Evolutionary conservation across 768 basidiomycete species (phyloP), one percentile per base, ranked within the genome.

Genomic region (Podaxis sp.): DNA sequence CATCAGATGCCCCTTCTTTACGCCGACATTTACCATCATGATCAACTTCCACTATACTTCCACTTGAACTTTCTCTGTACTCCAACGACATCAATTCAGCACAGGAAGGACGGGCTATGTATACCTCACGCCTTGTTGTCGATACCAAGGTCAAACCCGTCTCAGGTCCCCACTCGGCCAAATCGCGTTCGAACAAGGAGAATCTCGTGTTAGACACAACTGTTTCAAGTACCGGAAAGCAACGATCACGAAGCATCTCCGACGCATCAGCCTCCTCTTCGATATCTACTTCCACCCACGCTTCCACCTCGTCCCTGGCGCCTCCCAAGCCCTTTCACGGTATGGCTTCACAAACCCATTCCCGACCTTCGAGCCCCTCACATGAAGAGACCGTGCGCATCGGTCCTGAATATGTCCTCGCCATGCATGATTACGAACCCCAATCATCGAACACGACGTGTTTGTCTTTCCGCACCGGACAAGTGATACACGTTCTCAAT

Each of bases 401-500:
- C 2, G 75, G 70, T 36, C 74, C 84, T 22, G 92, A 93, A 71
- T 94, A 88, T 73, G 94, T 96, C 4, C 78, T 93, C 24, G 94
- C 96, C 2, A 90, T 96, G 81, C 95, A 98, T 71, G 94, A 97
- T 73, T 98, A 94, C 69, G 70, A 76, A 24, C 90, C 92, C 27
- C 82, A 89, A 33, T 81, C 86, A 38, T 82, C 84, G 63, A 87
- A 83, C 68, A 84, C 87, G 8, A 93, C 90, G 8, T 96, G 94
- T 74, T 84, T 99, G 41, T 82, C 88, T 22, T 98, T 99, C 78
- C 84, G 85, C 47, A 90, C 93, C 0, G 96, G 96, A 3, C 91
- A 98, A 70, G 83, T 96, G 58, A 94, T 98, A 60, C 89, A 89
- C 63, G 94, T 98, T n/a, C 79, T 91, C 53, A 94, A 93, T 69